Base-by-base conservation (phyloP, 129 eudicot genomes). In the Saposhnikovia divaricata region DNA sequence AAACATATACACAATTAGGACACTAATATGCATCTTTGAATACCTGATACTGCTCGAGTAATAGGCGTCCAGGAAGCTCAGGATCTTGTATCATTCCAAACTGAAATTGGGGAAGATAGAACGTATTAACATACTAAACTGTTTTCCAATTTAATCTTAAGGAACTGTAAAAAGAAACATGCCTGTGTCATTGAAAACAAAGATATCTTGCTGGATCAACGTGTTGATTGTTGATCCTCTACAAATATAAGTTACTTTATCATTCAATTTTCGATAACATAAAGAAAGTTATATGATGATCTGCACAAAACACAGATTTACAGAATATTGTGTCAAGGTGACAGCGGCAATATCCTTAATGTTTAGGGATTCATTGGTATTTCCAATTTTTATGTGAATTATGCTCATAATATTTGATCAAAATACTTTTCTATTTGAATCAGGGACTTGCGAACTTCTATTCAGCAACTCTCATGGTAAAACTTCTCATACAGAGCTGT, bases 31-130 rank as follows among this genome's bases (percentile, higher is more conserved):
- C 37, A 34, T 44, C 27, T n/a, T 37, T 7, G 76, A 74, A 79
- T 78, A 95, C 98, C 97, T 95, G 98, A 83, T 95, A 90, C 81
- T 95, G 98, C 80, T 95, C 98, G 66, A 95, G 81, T 77, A 95
- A 84, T 34, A 92, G 84, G 83, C 91, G 93, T 77, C 93, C 97
- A 50, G 97, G 96, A 80, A 95, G 93, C 84, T 95, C 98, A 38
- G 97, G 98, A 80, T 95, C 98, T 45, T 89, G 85, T 81, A 88
- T 78, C 79, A 80, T 90, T 78, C 87, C 97, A 81, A 92, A 95
- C 98, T 95, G 89, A 69, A 84, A 83, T 61, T 48, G 74, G 83
- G 65, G 70, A 81, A 80, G 37, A 76, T 46, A 43, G 5, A 69
- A 78, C 1, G 6, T 0, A 61, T 25, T 9, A 9, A n/a, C 69